Base-by-base conservation (phyloP, 2,329 filamentous ascomycete species). In the Rasamsonia emersonii region DNA sequence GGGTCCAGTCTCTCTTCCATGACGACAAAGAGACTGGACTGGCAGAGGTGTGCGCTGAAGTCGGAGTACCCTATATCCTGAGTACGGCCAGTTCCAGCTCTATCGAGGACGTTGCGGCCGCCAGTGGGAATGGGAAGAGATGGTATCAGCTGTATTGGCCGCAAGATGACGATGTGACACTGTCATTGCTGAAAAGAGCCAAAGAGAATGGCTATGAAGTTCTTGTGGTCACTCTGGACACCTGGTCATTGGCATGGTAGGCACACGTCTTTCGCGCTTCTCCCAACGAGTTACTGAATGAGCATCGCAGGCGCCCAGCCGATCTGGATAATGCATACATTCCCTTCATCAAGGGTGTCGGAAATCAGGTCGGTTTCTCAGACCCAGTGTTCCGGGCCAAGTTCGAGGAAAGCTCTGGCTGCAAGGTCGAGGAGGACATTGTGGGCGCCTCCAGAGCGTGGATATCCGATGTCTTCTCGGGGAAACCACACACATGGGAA, bases 311-410 rank as follows among this genome's bases (percentile, higher is more conserved):
- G 54, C 65, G 82, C 21, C 80, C 79, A 0, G 66, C 63, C 0
- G 80, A 85, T 47, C 66, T 85, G 4, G 79, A 83, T 41, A 66
- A 68, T 9, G 72, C 49, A 17, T 61, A 58, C 32, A 42, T 62
- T 9, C 59, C 77, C 0, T 81, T 82, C 41, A 56, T 76, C 17
- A 65, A 60, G 23, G 72, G 73, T 0, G 52, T 72, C 7, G 79
- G 79, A 2, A 70, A 73, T 30, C 63, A 70, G 26, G 66, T 78
- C 2, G 79, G 78, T 2, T 77, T 85, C 42, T 67, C 67, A 1
- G 80, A 86, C 47, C 77, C 79, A 0, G 75, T 77, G 0, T 84
- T 82, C 51, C 64, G 71, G 10, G 55, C 58, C 18, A 69, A 71
- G 30, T 77, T 76, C 46, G 65, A 70, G 23, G 64, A 65, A 40